These are phyloP conservation scores for Austroboletus eburneus DNA, from an alignment of 768 basidiomycete species.

Conservation along the genomic window DNA sequence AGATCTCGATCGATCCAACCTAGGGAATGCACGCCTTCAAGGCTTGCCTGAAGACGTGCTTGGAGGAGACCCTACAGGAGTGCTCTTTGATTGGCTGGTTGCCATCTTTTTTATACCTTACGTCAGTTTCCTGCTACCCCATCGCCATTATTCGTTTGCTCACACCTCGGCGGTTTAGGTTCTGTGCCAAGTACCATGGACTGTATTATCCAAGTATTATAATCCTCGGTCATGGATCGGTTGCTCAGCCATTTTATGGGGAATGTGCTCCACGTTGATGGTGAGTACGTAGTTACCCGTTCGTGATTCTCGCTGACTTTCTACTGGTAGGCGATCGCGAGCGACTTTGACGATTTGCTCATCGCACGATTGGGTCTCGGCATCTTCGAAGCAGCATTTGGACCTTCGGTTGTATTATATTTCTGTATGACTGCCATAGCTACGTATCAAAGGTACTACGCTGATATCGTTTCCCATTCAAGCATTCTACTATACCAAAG, in stretches of 20 bases:
- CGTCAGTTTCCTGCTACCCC: conserved; percentile 34
- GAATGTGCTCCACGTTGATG: conserved; percentile 67
- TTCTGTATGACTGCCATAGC: conserved; percentile 20
- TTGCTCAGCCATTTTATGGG: conserved; percentile 69
- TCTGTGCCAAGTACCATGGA: conserved; percentile 65
- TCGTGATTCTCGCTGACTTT: no score
- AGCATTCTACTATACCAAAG: conserved; percentile 50
- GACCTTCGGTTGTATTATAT: conserved; percentile 31
- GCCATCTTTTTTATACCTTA: conserved; percentile 80
- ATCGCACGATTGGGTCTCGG: conserved; percentile 31
- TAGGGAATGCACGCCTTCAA: conserved; percentile 77
- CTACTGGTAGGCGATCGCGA: conserved; percentile 24
- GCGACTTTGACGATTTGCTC: conserved; percentile 26
- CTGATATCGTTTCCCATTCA: neutral
- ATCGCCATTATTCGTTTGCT: neutral
- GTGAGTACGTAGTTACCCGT: conserved; percentile 32
- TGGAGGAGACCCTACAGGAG: conserved; percentile 62
- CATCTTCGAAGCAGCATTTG: conserved; percentile 34
- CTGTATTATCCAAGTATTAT: conserved; percentile 61
- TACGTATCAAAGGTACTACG: conserved; percentile 16
- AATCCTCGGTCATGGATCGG: conserved; percentile 70
- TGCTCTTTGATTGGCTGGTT: conserved; percentile 74
- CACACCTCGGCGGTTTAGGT: conserved; percentile 42
- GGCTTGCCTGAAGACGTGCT: conserved; percentile 63
- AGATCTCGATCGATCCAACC: conserved; percentile 70